phyloP scores from a whole-genome alignment of 2,329 filamentous ascomycete genomes.

The Calonectria ilicicola region DNA sequence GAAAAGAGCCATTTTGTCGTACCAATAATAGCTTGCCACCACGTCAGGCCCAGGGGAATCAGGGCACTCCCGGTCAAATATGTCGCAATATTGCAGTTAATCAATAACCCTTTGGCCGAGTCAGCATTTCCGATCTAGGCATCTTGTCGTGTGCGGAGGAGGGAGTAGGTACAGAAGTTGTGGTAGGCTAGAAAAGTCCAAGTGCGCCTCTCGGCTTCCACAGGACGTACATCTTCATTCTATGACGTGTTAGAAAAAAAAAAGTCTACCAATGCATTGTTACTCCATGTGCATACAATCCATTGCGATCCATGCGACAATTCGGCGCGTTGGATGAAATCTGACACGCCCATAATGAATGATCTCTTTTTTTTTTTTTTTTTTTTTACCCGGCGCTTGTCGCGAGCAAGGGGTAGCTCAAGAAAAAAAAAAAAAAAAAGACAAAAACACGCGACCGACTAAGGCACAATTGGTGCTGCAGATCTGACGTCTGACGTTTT shows the following conservation, averaged over 20 bases:
- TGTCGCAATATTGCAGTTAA: constrained; percentile 58
- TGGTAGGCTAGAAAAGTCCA: constrained; percentile 58
- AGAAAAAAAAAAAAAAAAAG: neutral
- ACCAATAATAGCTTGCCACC: constrained; percentile 59
- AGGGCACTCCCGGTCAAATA: constrained; percentile 56
- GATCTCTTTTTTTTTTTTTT: neutral
- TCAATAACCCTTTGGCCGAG: constrained; percentile 53
- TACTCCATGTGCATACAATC: constrained; percentile 41
- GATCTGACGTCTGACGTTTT: neutral
- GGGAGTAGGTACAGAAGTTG: constrained; percentile 54
- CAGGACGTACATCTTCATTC: constrained; percentile 65
- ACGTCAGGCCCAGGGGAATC: constrained; percentile 54
- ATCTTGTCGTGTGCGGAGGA: neutral
- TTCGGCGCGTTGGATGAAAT: constrained; percentile 40
- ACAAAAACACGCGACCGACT: neutral
- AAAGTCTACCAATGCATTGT: neutral
- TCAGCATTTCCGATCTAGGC: constrained; percentile 6
- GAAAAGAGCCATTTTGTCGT: neutral
- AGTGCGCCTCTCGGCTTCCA: constrained; percentile 55
- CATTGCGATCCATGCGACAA: constrained; percentile 48
- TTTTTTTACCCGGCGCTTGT: neutral
- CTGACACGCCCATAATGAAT: constrained; percentile 38
- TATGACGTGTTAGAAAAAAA: constrained; percentile 27
- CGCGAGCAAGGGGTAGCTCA: neutral
- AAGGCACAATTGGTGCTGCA: neutral